Percentiles rank a stretch among this genome's conserved stretches.
phyloP scores from a whole-genome alignment of 345 rosid species.

The Trapa incisa region DNA sequence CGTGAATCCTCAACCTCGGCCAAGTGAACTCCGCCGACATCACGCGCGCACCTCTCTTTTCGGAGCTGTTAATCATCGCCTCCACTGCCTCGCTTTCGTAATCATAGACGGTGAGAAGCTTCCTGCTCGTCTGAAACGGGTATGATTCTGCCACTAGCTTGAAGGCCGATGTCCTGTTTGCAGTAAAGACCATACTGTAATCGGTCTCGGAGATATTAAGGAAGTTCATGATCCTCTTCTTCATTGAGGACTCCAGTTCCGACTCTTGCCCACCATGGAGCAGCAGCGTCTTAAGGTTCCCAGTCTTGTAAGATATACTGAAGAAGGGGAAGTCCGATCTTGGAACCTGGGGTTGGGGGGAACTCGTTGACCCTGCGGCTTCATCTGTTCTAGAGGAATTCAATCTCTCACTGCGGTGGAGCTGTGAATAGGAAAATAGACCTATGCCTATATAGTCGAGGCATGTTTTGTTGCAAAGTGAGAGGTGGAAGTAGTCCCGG shows the following conservation, averaged over 20 bases:
- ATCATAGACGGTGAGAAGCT: conserved; percentile 78
- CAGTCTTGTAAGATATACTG: conserved; percentile 60
- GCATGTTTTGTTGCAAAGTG: conserved; percentile 48
- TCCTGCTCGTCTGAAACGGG: conserved; percentile 48
- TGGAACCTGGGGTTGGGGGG: not conserved
- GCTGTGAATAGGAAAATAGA: conserved; percentile 67
- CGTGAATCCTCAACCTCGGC: conserved; percentile 69
- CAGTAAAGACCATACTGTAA: conserved; percentile 81
- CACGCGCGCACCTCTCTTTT: conserved; percentile 62
- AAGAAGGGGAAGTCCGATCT: conserved; percentile 61
- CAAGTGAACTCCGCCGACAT: conserved; percentile 81
- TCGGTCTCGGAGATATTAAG: conserved; percentile 63
- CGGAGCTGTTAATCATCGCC: conserved; percentile 48
- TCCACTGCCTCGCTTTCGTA: conserved; percentile 76
- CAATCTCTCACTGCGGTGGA: conserved; percentile 32
- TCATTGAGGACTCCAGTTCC: conserved; percentile 50
- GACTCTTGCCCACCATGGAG: conserved; percentile 65
- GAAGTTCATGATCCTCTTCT: conserved; percentile 63
- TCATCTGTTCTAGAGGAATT: conserved; percentile 13
- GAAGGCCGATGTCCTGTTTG: conserved; percentile 86
- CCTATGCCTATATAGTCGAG: conserved; percentile 91
- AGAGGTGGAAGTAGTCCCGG: conserved; percentile 58
- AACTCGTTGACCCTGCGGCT: conserved; percentile 24
- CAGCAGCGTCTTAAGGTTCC: conserved; percentile 67
- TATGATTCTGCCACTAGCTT: conserved; percentile 80